A percentile compares a stretch with the other conserved stretches of the same genome.
These are phyloP conservation scores for Gymnopus androsaceus DNA, from an alignment of 1,284 basidiomycete genomes.

Conservation along the genomic window DNA sequence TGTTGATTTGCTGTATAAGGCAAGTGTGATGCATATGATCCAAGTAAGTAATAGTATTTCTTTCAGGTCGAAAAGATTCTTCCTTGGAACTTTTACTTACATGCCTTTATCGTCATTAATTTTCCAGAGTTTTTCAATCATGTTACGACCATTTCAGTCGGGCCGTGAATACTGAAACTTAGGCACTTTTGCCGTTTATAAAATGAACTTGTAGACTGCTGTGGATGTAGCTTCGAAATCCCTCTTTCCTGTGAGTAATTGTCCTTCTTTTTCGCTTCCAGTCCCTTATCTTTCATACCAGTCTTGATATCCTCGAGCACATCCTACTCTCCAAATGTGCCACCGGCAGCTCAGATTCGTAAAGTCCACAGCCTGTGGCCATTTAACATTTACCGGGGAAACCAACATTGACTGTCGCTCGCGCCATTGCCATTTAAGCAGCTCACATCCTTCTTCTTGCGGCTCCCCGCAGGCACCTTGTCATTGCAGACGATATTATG, in stretches of 20 bases:
- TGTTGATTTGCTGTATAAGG: slow-evolving; percentile 2
- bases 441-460: slow-evolving; percentile 51
- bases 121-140: slow-evolving; percentile 14
- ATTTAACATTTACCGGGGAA: slow-evolving; percentile 54
- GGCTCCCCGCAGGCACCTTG: slow-evolving; percentile 37
- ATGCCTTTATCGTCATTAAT: slow-evolving; percentile 18
- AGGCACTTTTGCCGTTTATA: slow-evolving; percentile 16
- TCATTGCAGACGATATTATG: slow-evolving; percentile 60
- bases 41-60: too few species aligned
- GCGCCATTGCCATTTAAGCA: slow-evolving; percentile 47
- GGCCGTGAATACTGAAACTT: slow-evolving; percentile 9
- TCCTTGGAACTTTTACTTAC: slow-evolving; percentile 14
- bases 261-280: not conserved
- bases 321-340: slow-evolving; percentile 52
- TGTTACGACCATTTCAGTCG: slow-evolving; percentile 11
- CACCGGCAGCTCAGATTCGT: slow-evolving; percentile 59
- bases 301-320: not conserved
- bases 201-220: slow-evolving; percentile 8
- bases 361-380: slow-evolving; percentile 52
- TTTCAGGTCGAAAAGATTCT: slow-evolving; percentile 2
- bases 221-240: not conserved
- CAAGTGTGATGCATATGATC: not conserved
- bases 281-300: not conserved
- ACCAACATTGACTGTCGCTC: slow-evolving; percentile 55
- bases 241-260: slow-evolving; percentile 1